These are phyloP conservation scores for Fusarium paranaense DNA, from an alignment of 2,329 filamentous ascomycete species.

Conservation along the genomic window DNA sequence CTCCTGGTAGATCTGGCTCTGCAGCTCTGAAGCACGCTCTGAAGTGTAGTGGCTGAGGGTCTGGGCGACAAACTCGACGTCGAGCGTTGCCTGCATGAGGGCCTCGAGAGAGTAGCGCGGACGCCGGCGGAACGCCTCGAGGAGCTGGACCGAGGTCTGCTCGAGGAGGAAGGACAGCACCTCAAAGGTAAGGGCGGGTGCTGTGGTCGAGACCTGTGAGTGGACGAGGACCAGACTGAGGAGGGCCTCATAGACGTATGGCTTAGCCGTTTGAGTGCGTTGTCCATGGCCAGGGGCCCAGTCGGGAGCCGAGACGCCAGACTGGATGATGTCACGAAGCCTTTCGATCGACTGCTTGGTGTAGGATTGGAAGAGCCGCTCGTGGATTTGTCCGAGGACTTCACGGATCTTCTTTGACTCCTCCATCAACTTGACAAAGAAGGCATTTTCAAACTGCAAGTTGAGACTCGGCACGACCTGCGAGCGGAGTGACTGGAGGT, in stretches of 20 bases:
- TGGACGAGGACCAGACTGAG: slow-evolving; percentile 90
- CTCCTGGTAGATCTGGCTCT: slow-evolving; percentile 92
- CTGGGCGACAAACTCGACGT: slow-evolving; percentile 97
- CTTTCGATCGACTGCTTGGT: slow-evolving; percentile 79
- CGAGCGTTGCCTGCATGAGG: slow-evolving; percentile 96
- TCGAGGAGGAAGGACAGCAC: slow-evolving; percentile 91
- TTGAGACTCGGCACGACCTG: slow-evolving; percentile 90
- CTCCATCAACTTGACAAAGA: slow-evolving; percentile 93
- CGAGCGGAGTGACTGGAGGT: slow-evolving; percentile 84
- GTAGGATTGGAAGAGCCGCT: slow-evolving; percentile 91
- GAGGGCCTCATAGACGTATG: slow-evolving; percentile 91
- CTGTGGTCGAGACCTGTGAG: slow-evolving; percentile 86
- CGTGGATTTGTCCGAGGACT: slow-evolving; percentile 90
- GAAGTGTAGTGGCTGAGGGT: slow-evolving; percentile 92
- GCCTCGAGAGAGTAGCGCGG: slow-evolving; percentile 79
- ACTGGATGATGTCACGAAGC: slow-evolving; percentile 76
- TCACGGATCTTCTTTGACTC: slow-evolving; percentile 93
- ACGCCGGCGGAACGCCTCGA: slow-evolving; percentile 80
- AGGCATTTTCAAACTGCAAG: slow-evolving; percentile 90
- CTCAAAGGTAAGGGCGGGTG: slow-evolving; percentile 79
- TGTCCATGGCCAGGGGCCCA: slow-evolving; percentile 74
- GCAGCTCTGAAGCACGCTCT: slow-evolving; percentile 81
- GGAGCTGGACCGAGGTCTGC: slow-evolving; percentile 81
- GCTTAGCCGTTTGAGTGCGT: slow-evolving; percentile 79
- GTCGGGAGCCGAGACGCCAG: slow-evolving; percentile 75